Conservation (phyloP, 805 yeast species). For the Saccharomyces mikatae region DNA sequence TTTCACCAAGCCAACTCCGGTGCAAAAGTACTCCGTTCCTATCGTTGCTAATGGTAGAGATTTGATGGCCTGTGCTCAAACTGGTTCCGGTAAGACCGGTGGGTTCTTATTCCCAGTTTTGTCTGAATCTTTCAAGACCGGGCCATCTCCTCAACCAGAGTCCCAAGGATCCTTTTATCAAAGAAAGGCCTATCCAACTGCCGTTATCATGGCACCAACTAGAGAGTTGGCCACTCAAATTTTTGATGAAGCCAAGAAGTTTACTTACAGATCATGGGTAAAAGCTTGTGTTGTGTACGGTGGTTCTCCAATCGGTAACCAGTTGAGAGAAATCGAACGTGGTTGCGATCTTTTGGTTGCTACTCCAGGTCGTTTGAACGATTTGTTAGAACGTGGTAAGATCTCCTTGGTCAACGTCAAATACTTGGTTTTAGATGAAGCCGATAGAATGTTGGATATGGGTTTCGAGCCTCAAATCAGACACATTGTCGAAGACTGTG, state of each 20-base stretch:
- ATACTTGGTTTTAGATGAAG: conserved; percentile 94
- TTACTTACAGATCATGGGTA: conserved; percentile 97
- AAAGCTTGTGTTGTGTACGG: conserved; percentile 95
- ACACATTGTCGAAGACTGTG: conserved; percentile 94
- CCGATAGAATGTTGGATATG: conserved; percentile 99
- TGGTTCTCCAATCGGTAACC: conserved; percentile 90
- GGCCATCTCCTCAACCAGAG: conserved; percentile 62
- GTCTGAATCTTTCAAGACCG: conserved; percentile 79
- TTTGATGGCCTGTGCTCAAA: conserved; percentile 95
- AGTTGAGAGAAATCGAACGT: conserved; percentile 77
- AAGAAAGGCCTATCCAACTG: conserved; percentile 87
- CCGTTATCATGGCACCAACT: conserved; percentile 94
- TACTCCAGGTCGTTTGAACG: conserved; percentile 98
- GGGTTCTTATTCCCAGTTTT: conserved; percentile 97
- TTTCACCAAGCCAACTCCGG: conserved; percentile 94
- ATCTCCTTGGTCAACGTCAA: conserved; percentile 84
- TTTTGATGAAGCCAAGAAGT: conserved; percentile 90
- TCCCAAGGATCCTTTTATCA: conserved; percentile 35
- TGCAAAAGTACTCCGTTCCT: conserved; percentile 88
- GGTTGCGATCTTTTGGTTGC: conserved; percentile 97
- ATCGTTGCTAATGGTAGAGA: conserved; percentile 84
- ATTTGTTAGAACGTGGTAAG: conserved; percentile 88
- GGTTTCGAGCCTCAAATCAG: conserved; percentile 99
- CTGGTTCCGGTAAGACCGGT: conserved; percentile 99
- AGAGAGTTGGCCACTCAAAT: conserved; percentile 98